These are phyloP conservation scores for Dittrichia graveolens DNA, from an alignment of 129 eudicot species.

Conservation along the genomic window DNA sequence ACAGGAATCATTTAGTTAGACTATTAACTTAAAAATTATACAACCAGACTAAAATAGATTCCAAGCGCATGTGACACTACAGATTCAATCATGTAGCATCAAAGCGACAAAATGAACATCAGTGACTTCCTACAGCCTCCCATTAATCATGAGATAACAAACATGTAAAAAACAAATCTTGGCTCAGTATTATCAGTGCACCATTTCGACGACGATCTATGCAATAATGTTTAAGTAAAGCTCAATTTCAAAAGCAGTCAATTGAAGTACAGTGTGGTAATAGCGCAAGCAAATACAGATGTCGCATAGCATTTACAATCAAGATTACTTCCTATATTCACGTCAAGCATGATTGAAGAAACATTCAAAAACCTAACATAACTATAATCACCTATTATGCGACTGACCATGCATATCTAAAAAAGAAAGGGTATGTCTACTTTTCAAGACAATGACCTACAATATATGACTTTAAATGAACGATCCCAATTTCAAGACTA, in stretches of 20 bases:
- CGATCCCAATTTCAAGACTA: background rate
- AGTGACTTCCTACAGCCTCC: constrained; percentile 16
- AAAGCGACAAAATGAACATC: background rate
- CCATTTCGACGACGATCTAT: background rate
- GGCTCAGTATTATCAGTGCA: background rate
- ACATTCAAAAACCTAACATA: background rate
- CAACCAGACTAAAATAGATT: background rate
- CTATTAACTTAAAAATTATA: too few relatives aligned
- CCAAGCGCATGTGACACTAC: background rate
- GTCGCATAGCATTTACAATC: constrained; percentile 13
- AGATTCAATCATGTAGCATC: background rate
- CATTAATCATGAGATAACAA: background rate
- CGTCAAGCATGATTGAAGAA: background rate
- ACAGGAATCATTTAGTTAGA: background rate
- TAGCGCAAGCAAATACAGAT: constrained; percentile 22
- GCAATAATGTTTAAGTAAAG: background rate
- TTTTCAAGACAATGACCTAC: background rate
- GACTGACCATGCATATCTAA: background rate
- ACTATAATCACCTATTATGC: constrained; percentile 16
- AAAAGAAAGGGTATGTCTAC: background rate
- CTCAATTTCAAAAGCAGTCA: background rate
- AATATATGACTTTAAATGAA: too few relatives aligned
- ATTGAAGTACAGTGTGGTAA: background rate
- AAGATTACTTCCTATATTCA: background rate
- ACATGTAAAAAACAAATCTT: background rate